phyloP scores from a whole-genome alignment of 495 filamentous ascomycete genomes.

The Penicillium pancosmium region DNA sequence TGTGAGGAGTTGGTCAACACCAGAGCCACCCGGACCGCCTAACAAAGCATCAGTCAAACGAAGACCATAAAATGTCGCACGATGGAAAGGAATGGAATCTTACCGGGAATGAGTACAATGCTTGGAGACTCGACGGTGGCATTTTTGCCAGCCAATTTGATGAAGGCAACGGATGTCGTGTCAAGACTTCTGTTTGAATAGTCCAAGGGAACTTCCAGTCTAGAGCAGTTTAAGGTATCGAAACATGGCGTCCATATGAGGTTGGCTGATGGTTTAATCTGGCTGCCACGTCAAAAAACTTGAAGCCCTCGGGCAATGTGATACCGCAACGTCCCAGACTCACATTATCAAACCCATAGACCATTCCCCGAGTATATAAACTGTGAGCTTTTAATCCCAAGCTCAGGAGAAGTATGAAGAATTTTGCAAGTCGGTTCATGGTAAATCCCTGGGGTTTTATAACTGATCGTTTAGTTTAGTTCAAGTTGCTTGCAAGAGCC shows the following conservation, averaged over 20 bases:
- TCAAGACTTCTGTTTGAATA: slow-evolving; percentile 25
- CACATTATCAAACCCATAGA: not conserved
- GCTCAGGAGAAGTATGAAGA: not conserved
- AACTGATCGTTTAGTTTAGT: not conserved
- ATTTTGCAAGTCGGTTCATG: not conserved
- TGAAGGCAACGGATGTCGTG: slow-evolving; percentile 26
- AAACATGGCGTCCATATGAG: slow-evolving; percentile 32
- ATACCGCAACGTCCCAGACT: not conserved
- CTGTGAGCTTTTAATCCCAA: not conserved
- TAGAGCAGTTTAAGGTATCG: slow-evolving; percentile 26
- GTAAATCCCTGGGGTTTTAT: not conserved
- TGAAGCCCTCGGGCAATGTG: not conserved
- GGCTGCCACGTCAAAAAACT: not conserved
- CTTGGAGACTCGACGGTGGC: slow-evolving; percentile 17
- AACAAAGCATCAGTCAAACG: slow-evolving; percentile 14
- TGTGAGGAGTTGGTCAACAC: slow-evolving; percentile 30
- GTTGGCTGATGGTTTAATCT: slow-evolving; percentile 21
- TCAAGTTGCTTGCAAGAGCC: not conserved
- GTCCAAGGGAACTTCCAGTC: slow-evolving; percentile 27
- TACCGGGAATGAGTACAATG: slow-evolving; percentile 23
- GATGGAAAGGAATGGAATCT: not conserved
- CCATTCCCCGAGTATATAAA: not conserved
- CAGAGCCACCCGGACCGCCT: slow-evolving; percentile 51
- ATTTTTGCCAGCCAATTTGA: slow-evolving; percentile 27
- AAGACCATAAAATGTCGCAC: not conserved